A percentile compares a stretch with the other conserved stretches of the same genome.
phyloP scores from a whole-genome alignment of 1,284 basidiomycete genomes.

The Pisolithus thermaeus region DNA sequence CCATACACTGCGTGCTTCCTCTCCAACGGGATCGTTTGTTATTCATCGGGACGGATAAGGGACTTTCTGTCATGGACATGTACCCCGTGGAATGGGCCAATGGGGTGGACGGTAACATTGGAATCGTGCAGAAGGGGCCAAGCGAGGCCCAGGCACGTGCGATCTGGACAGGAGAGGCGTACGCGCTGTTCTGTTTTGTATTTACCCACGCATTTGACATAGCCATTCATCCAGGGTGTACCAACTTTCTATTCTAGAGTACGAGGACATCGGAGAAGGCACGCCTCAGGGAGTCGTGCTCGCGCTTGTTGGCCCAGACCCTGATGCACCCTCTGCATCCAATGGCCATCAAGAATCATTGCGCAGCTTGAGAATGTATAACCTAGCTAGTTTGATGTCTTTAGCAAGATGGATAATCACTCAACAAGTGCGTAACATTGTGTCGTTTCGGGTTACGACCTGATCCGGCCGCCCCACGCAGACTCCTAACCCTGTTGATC shows the following conservation, averaged over 20 bases:
- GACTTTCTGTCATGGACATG: conserved; percentile 73
- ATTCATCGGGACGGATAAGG: conserved; percentile 70
- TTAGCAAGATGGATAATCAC: conserved; percentile 67
- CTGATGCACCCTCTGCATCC: conserved; percentile 37
- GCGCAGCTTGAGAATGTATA: conserved; percentile 71
- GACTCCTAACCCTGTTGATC: conserved; percentile 56
- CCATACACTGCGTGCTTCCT: conserved; percentile 68
- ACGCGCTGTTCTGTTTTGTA: conserved; percentile 15
- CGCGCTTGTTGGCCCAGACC: conserved; percentile 59
- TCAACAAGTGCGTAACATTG: conserved; percentile 45
- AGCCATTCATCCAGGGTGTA: conserved; percentile 44
- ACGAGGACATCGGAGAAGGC: conserved; percentile 53
- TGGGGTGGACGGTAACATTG: conserved; percentile 29
- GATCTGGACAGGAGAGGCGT: conserved; percentile 77
- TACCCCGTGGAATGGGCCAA: conserved; percentile 59
- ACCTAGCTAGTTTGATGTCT: conserved; percentile 63
- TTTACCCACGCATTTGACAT: background rate
- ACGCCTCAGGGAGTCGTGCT: conserved; percentile 70
- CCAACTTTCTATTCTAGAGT: conserved; percentile 70
- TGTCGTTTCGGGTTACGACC: background rate
- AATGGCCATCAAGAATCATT: conserved; percentile 46
- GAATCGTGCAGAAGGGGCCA: conserved; percentile 51
- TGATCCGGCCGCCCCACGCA: conserved; percentile 22
- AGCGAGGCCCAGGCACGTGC: conserved; percentile 59
- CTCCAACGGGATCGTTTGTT: conserved; percentile 56